Base-by-base conservation (phyloP, 257 asterid species). In the Sherardia arvensis region DNA sequence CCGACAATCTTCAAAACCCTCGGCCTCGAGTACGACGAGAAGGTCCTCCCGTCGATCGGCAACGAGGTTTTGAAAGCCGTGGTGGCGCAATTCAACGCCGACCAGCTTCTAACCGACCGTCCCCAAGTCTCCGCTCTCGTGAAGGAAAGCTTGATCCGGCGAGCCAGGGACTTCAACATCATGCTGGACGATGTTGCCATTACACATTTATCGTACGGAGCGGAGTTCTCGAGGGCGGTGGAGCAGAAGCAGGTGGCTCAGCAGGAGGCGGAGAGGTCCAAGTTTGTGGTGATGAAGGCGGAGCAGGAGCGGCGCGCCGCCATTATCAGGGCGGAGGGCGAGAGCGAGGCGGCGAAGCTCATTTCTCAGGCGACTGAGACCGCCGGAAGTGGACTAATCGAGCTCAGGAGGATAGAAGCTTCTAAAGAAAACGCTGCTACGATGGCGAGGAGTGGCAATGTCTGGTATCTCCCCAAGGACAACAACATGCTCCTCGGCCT, bases 191-290 rank as follows among this genome's bases (percentile, higher is more conserved):
- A 93, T 48, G 99, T 93, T 47, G 99, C 96, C 0, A 93, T 90
- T 59, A 93, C 97, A 2, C 99, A 93, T 70, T 76, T 93, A 75
- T 90, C 97, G 0, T 93, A 93, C 36, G 97, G 99, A 30, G 82
- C 88, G 1, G 97, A 93, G 69, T 90, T 93, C 76, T 89, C 97
- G 0, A 90, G 69, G 71, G 97, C 97, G 3, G 97, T 90, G 70
- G 99, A 93, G 80, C 97, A 93, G 90, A 93, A 93, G 79, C 99
- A 93, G 80, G 99, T 87, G 59, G 99, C 97, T 9, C 97, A 93
- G 76, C 99, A 93, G 79, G 99, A 90, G 81, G 99, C 99, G 0
- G 97, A 93, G 86, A 54, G 99, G 62, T 90, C 97, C 9, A 93
- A 87, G 64, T 93, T 93, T 33, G 94, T 93, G 47, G 99, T 93